Percentiles rank a stretch among this genome's conserved stretches.
Conservation (phyloP, 2,329 filamentous ascomycete genomes). For the Dactylella cylindrospora region DNA sequence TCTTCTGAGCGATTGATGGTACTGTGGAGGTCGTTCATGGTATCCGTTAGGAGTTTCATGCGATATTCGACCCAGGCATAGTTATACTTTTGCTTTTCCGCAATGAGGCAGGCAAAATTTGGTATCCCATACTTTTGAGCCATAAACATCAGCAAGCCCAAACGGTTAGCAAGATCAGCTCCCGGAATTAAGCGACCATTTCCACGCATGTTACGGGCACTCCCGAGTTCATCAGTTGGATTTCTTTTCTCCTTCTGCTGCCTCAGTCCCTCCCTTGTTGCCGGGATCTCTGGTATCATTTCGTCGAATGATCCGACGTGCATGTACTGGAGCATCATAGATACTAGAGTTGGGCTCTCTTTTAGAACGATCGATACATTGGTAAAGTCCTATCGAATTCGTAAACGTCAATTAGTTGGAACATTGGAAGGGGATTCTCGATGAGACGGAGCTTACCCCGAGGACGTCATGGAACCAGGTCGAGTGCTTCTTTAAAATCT, state of each 20-base stretch:
- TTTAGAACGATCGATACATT: no score
- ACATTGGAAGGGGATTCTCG: no score
- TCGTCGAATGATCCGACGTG: conserved; percentile 17
- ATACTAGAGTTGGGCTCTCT: background rate
- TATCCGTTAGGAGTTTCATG: background rate
- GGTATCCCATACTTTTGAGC: conserved; percentile 10
- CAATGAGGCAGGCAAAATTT: background rate
- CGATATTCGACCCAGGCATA: background rate
- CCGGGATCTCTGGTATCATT: background rate
- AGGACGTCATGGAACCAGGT: conserved; percentile 5
- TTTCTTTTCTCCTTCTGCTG: background rate
- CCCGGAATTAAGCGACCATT: background rate
- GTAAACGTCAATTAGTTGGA: no score
- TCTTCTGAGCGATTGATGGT: background rate
- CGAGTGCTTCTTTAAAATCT: conserved; percentile 2
- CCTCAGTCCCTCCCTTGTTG: background rate
- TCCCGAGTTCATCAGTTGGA: no score
- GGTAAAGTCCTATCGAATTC: no score
- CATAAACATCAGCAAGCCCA: conserved; percentile 1
- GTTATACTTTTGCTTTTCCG: background rate
- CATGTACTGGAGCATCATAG: conserved; percentile 15
- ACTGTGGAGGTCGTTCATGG: background rate
- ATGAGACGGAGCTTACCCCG: background rate
- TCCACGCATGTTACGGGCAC: no score
- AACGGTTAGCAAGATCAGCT: background rate